Evolutionary conservation across 139 green algal species (phyloP).

Genomic region (Chlamydomonas sphaeroides): DNA sequence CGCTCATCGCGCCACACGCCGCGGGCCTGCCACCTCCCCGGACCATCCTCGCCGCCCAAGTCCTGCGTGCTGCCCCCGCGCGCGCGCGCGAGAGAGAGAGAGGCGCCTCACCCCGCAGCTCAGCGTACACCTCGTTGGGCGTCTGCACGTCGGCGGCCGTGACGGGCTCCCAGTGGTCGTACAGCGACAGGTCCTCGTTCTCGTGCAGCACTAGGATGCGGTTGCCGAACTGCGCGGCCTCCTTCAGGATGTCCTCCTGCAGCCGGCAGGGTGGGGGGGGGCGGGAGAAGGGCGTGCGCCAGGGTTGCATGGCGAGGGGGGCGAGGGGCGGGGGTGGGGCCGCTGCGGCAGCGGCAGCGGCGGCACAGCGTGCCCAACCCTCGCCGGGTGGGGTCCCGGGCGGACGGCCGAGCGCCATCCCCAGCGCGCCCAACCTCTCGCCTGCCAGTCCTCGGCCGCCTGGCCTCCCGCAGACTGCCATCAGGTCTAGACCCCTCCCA

Average conservation of each 20-base stretch:
- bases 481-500: not conserved
- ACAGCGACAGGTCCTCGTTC: slow-evolving; percentile 81
- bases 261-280: not conserved
- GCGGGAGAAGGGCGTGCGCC: not conserved
- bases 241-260: slow-evolving; percentile 57
- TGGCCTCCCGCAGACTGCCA: not conserved
- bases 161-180: slow-evolving; percentile 71
- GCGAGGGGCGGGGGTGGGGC: not conserved
- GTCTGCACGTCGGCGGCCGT: slow-evolving; percentile 91
- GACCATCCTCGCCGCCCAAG: too few species aligned
- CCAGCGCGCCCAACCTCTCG: too few species aligned
- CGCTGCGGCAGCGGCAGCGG: too few species aligned
- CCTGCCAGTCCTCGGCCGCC: too few species aligned
- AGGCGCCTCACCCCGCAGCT: slow-evolving; percentile 68
- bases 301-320: not conserved
- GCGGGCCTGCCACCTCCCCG: not conserved
- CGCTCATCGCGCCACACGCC: too few species aligned
- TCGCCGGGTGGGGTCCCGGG: too few species aligned
- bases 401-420: too few species aligned
- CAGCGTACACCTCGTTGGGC: slow-evolving; percentile 84
- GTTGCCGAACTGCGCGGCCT: slow-evolving; percentile 68
- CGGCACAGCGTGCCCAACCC: too few species aligned
- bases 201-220: slow-evolving; percentile 91
- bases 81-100: too few species aligned
- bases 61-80: too few species aligned